These are phyloP conservation scores for Cichorium intybus DNA, from an alignment of 140 eudicot genomes.

Conservation along the genomic window DNA sequence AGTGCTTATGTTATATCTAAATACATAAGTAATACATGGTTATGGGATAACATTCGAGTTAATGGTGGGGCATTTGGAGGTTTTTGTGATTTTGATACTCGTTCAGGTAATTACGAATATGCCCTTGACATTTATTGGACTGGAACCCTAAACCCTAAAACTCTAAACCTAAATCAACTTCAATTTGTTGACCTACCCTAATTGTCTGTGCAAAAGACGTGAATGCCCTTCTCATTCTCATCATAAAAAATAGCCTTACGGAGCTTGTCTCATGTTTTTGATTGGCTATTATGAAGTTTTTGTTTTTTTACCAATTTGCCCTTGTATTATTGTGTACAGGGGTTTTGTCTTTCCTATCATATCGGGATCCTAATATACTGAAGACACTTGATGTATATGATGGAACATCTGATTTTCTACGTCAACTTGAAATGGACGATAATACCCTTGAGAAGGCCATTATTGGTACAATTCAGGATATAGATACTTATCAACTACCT, in stretches of 20 bases:
- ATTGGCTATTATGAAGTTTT: background rate
- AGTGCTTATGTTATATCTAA: slow-evolving; percentile 83
- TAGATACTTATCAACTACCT: slow-evolving; percentile 82
- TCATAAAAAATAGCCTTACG: too few relatives aligned
- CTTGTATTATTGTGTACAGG: slow-evolving; percentile 41
- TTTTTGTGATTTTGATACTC: slow-evolving; percentile 81
- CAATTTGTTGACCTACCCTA: too few relatives aligned
- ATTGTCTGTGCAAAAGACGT: too few relatives aligned
- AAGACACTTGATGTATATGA: slow-evolving; percentile 82
- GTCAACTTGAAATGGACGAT: slow-evolving; percentile 68
- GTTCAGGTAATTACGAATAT: slow-evolving; percentile 53
- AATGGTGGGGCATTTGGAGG: slow-evolving; percentile 96
- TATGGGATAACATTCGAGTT: slow-evolving; percentile 91
- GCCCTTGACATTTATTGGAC: background rate
- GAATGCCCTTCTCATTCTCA: too few relatives aligned
- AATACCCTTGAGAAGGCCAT: slow-evolving; percentile 78
- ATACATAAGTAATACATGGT: slow-evolving; percentile 74
- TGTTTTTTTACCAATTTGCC: background rate
- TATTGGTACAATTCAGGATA: slow-evolving; percentile 82
- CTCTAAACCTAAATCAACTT: background rate
- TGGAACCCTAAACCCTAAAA: too few relatives aligned
- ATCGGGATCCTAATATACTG: slow-evolving; percentile 83
- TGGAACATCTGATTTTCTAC: slow-evolving; percentile 67
- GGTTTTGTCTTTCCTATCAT: slow-evolving; percentile 68
- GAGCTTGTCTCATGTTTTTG: background rate